Evolutionary conservation across 1,284 basidiomycete genomes (phyloP), one percentile per base, ranked within the genome.

Genomic region (Heimioporus retisporus): DNA sequence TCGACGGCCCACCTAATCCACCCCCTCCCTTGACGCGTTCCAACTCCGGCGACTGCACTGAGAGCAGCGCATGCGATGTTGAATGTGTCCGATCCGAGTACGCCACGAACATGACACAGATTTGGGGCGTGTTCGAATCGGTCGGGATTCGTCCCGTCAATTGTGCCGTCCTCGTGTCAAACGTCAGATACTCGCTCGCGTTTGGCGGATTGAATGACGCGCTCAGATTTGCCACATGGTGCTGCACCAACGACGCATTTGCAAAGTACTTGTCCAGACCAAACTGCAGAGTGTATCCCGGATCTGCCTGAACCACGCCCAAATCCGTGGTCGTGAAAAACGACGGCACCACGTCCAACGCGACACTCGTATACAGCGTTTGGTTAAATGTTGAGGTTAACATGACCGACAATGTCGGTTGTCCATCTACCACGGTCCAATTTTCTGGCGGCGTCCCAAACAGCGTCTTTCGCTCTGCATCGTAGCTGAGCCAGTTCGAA

Each of bases 371-470:
- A 59, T 85, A 79, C 63, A 93, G 70, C 0, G 89, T 86, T 75
- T 94, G 93, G 74, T 92, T 91, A 74, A 89, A 88, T 48, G 83
- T 82, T 7, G 91, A 88, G 19, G 77, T 83, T 21, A 96, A 73
- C n/a, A 77, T 83, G 44, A 93, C 83, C 4, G 92, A 89, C n/a
- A 97, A 80, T 1, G 79, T 73, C 14, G 84, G 76, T 71, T 70
- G 76, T 44, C 70, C 71, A 25, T 71, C 75, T 67, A 57, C 73
- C 65, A 55, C 69, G 19, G 73, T 68, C 59, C 70, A 77, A 72
- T 82, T 75, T 61, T 73, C 73, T 4, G 88, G 87, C 23, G 91
- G 88, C 4, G 83, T 81, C 7, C 96, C 96, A 62, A 83, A 87
- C 21, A 97, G 82, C 3, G 85, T 87, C 62, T 84, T 82, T 61